phyloP scores from a whole-genome alignment of 352 stramenopile genomes.

The Aphanomyces astaci region DNA sequence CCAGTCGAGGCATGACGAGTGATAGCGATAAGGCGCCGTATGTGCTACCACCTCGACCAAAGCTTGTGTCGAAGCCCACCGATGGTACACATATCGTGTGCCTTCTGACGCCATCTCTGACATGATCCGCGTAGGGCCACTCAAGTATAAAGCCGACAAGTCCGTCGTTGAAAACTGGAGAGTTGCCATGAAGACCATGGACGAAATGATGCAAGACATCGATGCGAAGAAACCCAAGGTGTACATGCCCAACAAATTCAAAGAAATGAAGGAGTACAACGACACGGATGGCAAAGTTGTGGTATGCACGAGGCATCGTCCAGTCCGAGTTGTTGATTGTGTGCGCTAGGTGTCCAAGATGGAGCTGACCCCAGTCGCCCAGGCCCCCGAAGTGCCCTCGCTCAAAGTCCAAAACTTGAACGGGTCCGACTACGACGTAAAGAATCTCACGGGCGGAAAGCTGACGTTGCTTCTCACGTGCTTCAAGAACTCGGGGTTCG shows the following conservation, averaged over 20 bases:
- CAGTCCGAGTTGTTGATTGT: background rate
- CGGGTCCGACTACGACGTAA: conserved; percentile 41
- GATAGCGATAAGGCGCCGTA: background rate
- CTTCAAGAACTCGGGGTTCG: conserved; percentile 81
- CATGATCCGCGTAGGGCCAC: background rate
- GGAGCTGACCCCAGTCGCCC: conserved; percentile 47
- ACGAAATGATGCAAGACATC: conserved; percentile 76
- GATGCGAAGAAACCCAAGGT: conserved; percentile 80
- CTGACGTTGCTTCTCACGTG: conserved; percentile 69
- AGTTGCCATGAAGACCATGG: conserved; percentile 62
- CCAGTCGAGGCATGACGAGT: background rate
- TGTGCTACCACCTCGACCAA: background rate
- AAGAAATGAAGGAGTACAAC: conserved; percentile 84
- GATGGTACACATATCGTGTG: background rate
- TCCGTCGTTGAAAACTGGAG: conserved; percentile 47
- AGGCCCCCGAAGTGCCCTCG: conserved; percentile 46
- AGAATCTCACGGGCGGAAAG: conserved; percentile 40
- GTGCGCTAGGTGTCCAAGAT: conserved; percentile 33
- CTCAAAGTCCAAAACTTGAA: conserved; percentile 47
- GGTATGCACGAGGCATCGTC: background rate
- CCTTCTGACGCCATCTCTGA: background rate
- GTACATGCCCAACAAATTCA: conserved; percentile 82
- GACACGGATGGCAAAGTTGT: conserved; percentile 69
- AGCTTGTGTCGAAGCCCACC: conserved; percentile 1
- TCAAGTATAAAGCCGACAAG: conserved; percentile 19